Evolutionary conservation across 2,329 filamentous ascomycete genomes (phyloP).

Genomic region (Fusarium temperatum): DNA sequence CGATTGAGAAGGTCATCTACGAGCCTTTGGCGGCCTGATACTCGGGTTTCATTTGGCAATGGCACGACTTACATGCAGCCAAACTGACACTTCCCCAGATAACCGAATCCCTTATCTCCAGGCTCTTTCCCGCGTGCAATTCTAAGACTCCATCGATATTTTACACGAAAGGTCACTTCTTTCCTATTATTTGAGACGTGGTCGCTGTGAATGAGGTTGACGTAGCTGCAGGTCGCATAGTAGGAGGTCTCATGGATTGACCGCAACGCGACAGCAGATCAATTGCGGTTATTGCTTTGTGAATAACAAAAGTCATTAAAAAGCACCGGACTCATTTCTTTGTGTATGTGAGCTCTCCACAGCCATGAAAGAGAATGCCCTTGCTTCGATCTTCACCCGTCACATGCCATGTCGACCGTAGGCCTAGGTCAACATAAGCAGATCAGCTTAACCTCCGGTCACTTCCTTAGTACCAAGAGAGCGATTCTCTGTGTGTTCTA

Average conservation of each 20-base stretch:
- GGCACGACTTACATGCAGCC: neutral
- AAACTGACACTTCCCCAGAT: neutral
- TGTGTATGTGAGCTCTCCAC: neutral
- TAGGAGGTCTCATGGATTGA: neutral
- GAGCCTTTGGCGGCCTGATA: no score
- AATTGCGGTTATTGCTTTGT: no score
- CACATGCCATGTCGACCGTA: neutral
- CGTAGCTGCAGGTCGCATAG: neutral
- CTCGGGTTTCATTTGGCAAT: no score
- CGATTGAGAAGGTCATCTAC: neutral
- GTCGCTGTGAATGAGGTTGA: neutral
- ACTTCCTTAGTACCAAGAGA: neutral
- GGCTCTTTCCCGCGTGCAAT: accelerated
- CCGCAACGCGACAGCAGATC: neutral
- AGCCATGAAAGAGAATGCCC: neutral
- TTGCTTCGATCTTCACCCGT: neutral
- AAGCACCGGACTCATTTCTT: accelerated
- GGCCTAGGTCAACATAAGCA: neutral
- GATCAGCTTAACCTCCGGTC: accelerated
- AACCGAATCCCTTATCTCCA: neutral
- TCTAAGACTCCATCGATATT: accelerated
- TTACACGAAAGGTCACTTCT: accelerated
- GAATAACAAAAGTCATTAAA: neutral
- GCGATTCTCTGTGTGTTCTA: no score
- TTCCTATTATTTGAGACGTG: neutral